Evolutionary conservation across 305 asterid genomes (phyloP).

Genomic region (Petunia hybrid): DNA sequence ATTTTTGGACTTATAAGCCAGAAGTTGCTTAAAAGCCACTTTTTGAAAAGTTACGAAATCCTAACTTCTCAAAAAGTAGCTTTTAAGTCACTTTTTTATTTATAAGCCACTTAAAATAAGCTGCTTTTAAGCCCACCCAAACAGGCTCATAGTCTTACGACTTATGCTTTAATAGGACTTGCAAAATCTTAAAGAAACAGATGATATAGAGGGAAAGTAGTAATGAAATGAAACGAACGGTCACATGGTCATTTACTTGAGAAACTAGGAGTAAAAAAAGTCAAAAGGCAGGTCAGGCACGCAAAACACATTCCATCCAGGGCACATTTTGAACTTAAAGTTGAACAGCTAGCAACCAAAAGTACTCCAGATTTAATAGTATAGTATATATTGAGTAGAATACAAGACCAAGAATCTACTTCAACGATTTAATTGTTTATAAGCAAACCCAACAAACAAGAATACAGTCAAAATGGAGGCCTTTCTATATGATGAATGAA

Average conservation of each 20-base stretch:
- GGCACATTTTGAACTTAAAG: neutral
- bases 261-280: neutral
- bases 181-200: too few species aligned
- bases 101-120: too few species aligned
- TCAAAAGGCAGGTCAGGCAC: neutral
- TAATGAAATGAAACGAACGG: neutral
- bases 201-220: neutral
- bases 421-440: neutral
- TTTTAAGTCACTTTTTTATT: too few species aligned
- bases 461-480: neutral
- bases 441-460: neutral
- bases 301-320: conserved; percentile 10
- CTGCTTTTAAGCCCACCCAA: too few species aligned
- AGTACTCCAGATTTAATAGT: neutral
- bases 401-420: neutral
- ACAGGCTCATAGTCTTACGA: too few species aligned
- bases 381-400: too few species aligned
- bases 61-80: too few species aligned
- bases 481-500: neutral
- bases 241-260: conserved; percentile 20
- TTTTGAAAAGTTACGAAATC: too few species aligned
- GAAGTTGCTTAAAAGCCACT: too few species aligned
- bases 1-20: too few species aligned
- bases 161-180: too few species aligned
- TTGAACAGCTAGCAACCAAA: neutral